phyloP scores from a whole-genome alignment of 768 basidiomycete genomes.

The Rhizopogon vinicolor region DNA sequence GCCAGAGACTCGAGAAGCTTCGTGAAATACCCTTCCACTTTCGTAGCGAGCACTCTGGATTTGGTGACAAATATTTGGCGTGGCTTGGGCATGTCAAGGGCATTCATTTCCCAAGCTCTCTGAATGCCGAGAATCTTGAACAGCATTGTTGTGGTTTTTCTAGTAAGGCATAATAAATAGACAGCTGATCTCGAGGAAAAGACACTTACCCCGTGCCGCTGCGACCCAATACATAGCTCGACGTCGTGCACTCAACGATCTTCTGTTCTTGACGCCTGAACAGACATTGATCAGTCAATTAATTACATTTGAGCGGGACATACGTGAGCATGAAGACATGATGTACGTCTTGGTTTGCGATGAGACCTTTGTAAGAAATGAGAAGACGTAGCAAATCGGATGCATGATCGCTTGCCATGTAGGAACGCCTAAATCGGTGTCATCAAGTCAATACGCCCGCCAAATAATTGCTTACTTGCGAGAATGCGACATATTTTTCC shows the following conservation, averaged over 20 bases:
- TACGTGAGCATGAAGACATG: slow-evolving; percentile 23
- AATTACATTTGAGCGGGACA: background rate
- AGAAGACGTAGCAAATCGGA: background rate
- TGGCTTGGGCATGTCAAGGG: slow-evolving; percentile 36
- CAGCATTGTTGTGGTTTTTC: slow-evolving; percentile 74
- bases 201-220: slow-evolving; percentile 65
- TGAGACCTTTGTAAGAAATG: slow-evolving; percentile 13
- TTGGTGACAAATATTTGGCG: slow-evolving; percentile 18
- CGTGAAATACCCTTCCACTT: too few species aligned
- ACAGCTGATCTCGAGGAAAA: background rate
- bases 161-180: slow-evolving; percentile 14
- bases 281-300: slow-evolving; percentile 10
- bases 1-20: too few species aligned
- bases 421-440: slow-evolving; percentile 14
- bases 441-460: background rate
- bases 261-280: slow-evolving; percentile 41
- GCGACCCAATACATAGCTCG: slow-evolving; percentile 64
- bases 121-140: slow-evolving; percentile 73
- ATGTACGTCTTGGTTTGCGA: slow-evolving; percentile 18
- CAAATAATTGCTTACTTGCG: slow-evolving; percentile 12
- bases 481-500: slow-evolving; percentile 26
- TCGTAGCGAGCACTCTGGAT: too few species aligned
- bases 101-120: slow-evolving; percentile 40
- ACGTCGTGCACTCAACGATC: slow-evolving; percentile 55
- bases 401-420: slow-evolving; percentile 9